phyloP scores from a whole-genome alignment of 495 filamentous ascomycete genomes.

The Trichoderma orchidacearum region DNA sequence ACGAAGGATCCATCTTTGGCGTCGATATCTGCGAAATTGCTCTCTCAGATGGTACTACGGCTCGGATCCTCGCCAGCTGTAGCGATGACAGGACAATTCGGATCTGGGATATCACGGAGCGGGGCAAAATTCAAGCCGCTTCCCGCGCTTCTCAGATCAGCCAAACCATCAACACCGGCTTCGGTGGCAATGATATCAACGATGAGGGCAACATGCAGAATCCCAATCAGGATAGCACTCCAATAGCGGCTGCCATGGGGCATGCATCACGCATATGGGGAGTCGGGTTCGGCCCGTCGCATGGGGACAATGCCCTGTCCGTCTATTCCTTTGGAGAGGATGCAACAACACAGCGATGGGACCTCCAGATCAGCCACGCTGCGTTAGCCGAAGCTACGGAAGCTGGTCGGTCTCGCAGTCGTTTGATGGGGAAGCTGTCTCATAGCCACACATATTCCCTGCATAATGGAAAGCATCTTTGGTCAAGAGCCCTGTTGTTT shows the following conservation, averaged over 20 bases:
- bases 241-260: conserved; percentile 59
- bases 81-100: conserved; percentile 90
- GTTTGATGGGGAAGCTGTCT: conserved; percentile 21
- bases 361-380: conserved; percentile 24
- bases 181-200: conserved; percentile 14
- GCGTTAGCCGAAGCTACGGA: conserved; percentile 1
- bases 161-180: conserved; percentile 35
- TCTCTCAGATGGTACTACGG: conserved; percentile 16
- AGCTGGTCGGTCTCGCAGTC: background rate
- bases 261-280: conserved; percentile 87
- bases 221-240: conserved; percentile 8
- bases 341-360: conserved; percentile 56
- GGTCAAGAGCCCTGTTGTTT: conserved; percentile 47
- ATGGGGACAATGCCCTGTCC: conserved; percentile 10
- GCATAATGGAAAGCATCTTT: conserved; percentile 87
- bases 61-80: conserved; percentile 69
- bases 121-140: background rate
- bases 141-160: conserved; percentile 10
- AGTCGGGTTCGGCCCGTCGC: conserved; percentile 25
- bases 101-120: conserved; percentile 64
- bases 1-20: conserved; percentile 90
- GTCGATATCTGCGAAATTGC: conserved; percentile 56
- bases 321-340: conserved; percentile 75
- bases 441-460: conserved; percentile 38
- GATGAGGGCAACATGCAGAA: conserved; percentile 13